phyloP scores from a whole-genome alignment of 441 rosid genomes.

The Eruca vesicaria region DNA sequence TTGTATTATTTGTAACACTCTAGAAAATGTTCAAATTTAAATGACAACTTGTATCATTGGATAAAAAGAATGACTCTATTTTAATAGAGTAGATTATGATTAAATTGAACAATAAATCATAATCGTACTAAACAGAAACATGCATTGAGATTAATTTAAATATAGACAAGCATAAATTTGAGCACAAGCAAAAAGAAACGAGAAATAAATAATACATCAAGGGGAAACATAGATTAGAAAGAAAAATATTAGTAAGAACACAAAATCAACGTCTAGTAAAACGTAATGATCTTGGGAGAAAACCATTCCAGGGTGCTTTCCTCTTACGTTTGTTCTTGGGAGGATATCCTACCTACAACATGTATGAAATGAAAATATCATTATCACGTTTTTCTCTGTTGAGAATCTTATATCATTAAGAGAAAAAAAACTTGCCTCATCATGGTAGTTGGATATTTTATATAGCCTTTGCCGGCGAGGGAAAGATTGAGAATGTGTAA shows the following conservation, averaged over 20 bases:
- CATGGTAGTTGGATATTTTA: neutral
- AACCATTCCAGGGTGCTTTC: neutral
- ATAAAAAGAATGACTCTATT: too few relatives aligned
- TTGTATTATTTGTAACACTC: too few relatives aligned
- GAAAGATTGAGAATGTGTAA: neutral
- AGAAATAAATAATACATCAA: neutral
- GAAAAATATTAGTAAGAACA: neutral
- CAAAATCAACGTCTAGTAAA: neutral
- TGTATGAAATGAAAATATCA: neutral
- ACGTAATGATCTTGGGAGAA: neutral
- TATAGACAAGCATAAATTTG: neutral
- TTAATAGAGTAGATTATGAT: too few relatives aligned
- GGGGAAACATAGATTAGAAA: neutral
- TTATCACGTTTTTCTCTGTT: neutral
- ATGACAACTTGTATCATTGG: too few relatives aligned
- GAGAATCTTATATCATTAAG: neutral
- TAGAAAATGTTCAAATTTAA: too few relatives aligned
- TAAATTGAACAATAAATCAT: too few relatives aligned
- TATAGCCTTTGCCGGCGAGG: neutral
- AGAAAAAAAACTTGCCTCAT: neutral
- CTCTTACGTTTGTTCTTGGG: neutral
- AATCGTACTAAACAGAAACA: too few relatives aligned
- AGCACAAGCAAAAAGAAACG: neutral
- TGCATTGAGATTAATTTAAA: neutral
- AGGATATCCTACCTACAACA: neutral